phyloP scores from a whole-genome alignment of 2,329 filamentous ascomycete species.

The Exophiala sp. region DNA sequence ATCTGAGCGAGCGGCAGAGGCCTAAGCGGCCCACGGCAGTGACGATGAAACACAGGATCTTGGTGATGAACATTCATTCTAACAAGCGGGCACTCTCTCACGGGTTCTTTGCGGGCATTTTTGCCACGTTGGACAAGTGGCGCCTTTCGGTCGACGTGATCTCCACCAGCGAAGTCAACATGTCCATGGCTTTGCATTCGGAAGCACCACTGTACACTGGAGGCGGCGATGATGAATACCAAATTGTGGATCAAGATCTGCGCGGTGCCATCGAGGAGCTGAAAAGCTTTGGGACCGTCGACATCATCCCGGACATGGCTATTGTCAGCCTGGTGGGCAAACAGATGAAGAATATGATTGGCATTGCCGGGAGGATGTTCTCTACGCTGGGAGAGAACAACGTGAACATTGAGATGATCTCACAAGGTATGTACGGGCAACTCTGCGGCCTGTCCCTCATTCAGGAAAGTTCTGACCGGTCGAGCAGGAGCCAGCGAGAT shows the following conservation, averaged over 20 bases:
- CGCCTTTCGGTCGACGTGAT: slow-evolving; percentile 91
- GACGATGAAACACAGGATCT: slow-evolving; percentile 94
- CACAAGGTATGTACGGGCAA: slow-evolving; percentile 71
- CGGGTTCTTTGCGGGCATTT: slow-evolving; percentile 91
- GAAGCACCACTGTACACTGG: slow-evolving; percentile 54
- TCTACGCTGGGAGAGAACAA: slow-evolving; percentile 86
- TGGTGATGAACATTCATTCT: slow-evolving; percentile 95
- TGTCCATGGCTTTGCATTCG: slow-evolving; percentile 91
- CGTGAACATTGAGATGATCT: slow-evolving; percentile 99
- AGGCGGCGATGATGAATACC: slow-evolving; percentile 42
- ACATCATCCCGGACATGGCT: slow-evolving; percentile 84
- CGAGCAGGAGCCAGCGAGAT: slow-evolving; percentile 85
- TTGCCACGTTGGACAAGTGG: slow-evolving; percentile 80
- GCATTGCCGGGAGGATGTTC: slow-evolving; percentile 91
- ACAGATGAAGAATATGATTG: slow-evolving; percentile 96
- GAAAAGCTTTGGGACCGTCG: slow-evolving; percentile 77
- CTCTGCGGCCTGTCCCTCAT: background rate
- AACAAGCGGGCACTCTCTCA: slow-evolving; percentile 96
- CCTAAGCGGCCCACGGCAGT: slow-evolving; percentile 79
- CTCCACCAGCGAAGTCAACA: slow-evolving; percentile 92
- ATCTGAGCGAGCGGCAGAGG: slow-evolving; percentile 47
- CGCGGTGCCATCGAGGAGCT: slow-evolving; percentile 64
- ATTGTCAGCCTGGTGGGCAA: slow-evolving; percentile 91
- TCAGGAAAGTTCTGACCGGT: slow-evolving; percentile 10
- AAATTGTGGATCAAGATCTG: slow-evolving; percentile 58